Evolutionary conservation across 2,329 filamentous ascomycete species (phyloP).

Genomic region (Dactylellina sp.): DNA sequence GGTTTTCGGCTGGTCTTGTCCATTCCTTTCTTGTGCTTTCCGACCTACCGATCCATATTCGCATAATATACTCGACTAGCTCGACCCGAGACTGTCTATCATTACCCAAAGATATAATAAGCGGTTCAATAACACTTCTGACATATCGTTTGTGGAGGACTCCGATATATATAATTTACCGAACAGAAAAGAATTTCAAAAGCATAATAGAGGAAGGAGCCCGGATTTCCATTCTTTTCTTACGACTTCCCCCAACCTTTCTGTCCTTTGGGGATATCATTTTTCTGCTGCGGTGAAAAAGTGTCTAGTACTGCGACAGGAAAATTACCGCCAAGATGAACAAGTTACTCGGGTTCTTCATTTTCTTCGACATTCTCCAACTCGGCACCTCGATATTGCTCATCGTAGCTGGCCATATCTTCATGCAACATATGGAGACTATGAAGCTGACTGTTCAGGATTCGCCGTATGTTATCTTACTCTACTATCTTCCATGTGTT

Average conservation of each 20-base stretch:
- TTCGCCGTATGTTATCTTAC: constrained; percentile 68
- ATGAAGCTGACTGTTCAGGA: constrained; percentile 66
- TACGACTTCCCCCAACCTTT: neutral
- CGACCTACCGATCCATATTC: constrained; percentile 31
- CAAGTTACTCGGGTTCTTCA: constrained; percentile 62
- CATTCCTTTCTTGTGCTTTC: constrained; percentile 34
- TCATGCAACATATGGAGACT: constrained; percentile 64
- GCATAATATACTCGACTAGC: constrained; percentile 38
- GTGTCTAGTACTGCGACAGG: constrained; percentile 8
- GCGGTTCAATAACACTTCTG: neutral
- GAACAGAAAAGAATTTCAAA: neutral
- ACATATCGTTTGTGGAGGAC: no score
- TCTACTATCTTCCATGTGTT: constrained; percentile 68
- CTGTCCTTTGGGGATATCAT: constrained; percentile 4
- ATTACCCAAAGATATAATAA: constrained; percentile 35
- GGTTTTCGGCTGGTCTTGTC: constrained; percentile 48
- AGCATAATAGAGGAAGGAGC: constrained; percentile 18
- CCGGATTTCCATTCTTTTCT: constrained; percentile 17
- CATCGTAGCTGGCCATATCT: constrained; percentile 69
- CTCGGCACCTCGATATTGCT: constrained; percentile 68
- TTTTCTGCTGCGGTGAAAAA: neutral
- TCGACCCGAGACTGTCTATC: constrained; percentile 44
- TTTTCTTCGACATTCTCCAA: constrained; percentile 69
- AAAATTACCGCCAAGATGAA: constrained; percentile 53
- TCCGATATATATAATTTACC: neutral